Conservation (phyloP, 23 red algal genomes). For the Gracilaria domingensis region DNA sequence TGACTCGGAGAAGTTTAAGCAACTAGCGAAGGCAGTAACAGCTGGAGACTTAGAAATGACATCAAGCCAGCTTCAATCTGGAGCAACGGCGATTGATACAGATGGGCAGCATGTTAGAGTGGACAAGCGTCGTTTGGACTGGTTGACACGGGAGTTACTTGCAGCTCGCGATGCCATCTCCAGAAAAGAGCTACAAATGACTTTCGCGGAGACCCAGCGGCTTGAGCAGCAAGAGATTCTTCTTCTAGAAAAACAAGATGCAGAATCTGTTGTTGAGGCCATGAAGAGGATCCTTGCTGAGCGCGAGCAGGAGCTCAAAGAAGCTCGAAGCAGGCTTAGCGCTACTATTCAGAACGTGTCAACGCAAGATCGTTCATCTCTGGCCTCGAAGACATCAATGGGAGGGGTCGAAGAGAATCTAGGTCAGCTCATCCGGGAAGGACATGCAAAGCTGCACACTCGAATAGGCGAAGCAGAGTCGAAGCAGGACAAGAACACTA, state of each 20-base stretch:
- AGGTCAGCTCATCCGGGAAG: constrained; percentile 36
- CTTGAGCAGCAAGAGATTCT: constrained; percentile 58
- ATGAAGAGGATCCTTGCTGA: constrained; percentile 63
- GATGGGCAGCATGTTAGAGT: constrained; percentile 52
- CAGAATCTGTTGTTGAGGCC: constrained; percentile 57
- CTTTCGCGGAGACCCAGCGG: constrained; percentile 60
- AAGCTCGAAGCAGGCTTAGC: constrained; percentile 42
- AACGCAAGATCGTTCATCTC: constrained; percentile 30
- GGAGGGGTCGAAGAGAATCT: constrained; percentile 34
- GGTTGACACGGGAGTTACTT: constrained; percentile 53
- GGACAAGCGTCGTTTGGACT: constrained; percentile 56
- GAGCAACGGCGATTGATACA: background rate
- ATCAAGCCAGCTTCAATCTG: background rate
- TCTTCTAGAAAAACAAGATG: constrained; percentile 47
- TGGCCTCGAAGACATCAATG: constrained; percentile 42
- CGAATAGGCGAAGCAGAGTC: constrained; percentile 44
- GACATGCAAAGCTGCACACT: constrained; percentile 43
- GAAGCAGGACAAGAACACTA: constrained; percentile 11
- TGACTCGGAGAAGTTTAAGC: background rate
- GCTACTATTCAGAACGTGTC: constrained; percentile 48
- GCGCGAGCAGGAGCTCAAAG: constrained; percentile 44
- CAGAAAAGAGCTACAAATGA: constrained; percentile 66
- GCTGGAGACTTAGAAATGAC: background rate
- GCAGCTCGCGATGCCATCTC: constrained; percentile 59
- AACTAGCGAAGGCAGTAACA: no score